Evolutionary conservation across 805 yeast genomes (phyloP).

Genomic region (Ogataea naganishii): DNA sequence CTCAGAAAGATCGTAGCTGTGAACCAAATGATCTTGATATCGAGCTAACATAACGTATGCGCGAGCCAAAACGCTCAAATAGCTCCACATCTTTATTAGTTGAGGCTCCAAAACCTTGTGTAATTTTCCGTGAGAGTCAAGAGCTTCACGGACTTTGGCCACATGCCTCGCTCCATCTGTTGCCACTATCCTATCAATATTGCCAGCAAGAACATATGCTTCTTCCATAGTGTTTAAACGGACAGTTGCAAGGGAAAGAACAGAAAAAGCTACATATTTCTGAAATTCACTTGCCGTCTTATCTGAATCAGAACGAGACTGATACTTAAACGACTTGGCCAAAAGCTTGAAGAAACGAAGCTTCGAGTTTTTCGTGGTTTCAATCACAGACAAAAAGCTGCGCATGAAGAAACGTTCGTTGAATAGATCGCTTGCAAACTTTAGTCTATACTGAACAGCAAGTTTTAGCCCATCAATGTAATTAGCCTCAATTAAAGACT

Average conservation of each 20-base stretch:
- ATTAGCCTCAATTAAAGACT: slow-evolving; percentile 58
- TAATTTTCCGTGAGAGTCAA: not conserved
- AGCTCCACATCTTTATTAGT: slow-evolving; percentile 3
- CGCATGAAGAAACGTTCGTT: slow-evolving; percentile 27
- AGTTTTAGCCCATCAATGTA: slow-evolving; percentile 53
- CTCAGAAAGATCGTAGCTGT: slow-evolving; percentile 16
- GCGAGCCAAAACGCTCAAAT: slow-evolving; percentile 5
- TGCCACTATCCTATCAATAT: slow-evolving; percentile 33
- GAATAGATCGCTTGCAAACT: slow-evolving; percentile 16
- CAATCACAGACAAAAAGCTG: slow-evolving; percentile 33
- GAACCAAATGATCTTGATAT: slow-evolving; percentile 15
- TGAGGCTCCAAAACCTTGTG: too few species aligned
- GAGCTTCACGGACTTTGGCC: slow-evolving; percentile 9
- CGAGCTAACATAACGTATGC: slow-evolving; percentile 7
- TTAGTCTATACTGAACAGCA: slow-evolving; percentile 38
- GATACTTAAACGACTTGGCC: slow-evolving; percentile 22
- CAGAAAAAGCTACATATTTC: slow-evolving; percentile 25
- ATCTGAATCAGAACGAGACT: slow-evolving; percentile 15
- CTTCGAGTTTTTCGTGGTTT: slow-evolving; percentile 28
- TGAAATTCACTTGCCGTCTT: slow-evolving; percentile 10
- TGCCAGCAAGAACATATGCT: slow-evolving; percentile 32
- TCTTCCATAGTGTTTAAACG: slow-evolving; percentile 42
- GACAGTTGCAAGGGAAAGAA: slow-evolving; percentile 29
- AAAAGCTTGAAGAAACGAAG: slow-evolving; percentile 31
- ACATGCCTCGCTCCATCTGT: slow-evolving; percentile 32